phyloP scores from a whole-genome alignment of 768 basidiomycete genomes.

The Lactifluus subvellereus region DNA sequence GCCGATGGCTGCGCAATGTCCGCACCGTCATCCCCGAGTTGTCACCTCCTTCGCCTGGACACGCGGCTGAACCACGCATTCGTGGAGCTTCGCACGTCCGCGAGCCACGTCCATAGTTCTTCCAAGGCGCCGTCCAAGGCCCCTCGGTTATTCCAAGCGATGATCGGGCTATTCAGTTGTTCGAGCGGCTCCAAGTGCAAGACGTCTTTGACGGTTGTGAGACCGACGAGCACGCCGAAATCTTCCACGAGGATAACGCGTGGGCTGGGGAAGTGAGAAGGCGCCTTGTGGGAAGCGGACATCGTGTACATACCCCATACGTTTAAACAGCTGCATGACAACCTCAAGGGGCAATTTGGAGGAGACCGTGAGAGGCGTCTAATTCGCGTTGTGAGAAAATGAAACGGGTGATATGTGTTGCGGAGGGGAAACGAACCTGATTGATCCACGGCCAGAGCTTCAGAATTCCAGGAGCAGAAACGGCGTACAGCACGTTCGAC shows the following conservation, averaged over 20 bases:
- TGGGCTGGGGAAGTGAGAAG: constrained; percentile 51
- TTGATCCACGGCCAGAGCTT: constrained; percentile 92
- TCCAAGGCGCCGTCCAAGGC: constrained; percentile 21
- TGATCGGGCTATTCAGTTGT: constrained; percentile 18
- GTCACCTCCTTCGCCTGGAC: constrained; percentile 15
- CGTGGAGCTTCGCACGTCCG: constrained; percentile 15
- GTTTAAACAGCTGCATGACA: constrained; percentile 95
- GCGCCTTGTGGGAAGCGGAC: not conserved
- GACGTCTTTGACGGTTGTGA: constrained; percentile 96
- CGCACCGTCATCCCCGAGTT: not conserved
- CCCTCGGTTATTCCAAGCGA: constrained; percentile 20
- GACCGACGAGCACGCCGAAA: constrained; percentile 71
- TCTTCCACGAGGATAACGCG: constrained; percentile 94
- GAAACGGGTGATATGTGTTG: not conserved
- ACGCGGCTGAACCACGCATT: constrained; percentile 19
- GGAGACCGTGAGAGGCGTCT: constrained; percentile 94
- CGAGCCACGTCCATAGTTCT: constrained; percentile 24
- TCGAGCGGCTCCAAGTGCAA: constrained; percentile 56
- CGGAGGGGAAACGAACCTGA: constrained; percentile 50
- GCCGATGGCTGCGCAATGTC: not conserved
- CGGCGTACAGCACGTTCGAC: constrained; percentile 56
- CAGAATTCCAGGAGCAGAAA: constrained; percentile 50
- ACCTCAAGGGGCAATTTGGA: constrained; percentile 91
- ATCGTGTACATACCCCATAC: constrained; percentile 76
- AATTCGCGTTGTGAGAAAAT: constrained; percentile 14